A percentile compares a stretch with the other conserved stretches of the same genome.
These are phyloP conservation scores for Vicia faba DNA, from an alignment of 306 rosid species.

Conservation along the genomic window DNA sequence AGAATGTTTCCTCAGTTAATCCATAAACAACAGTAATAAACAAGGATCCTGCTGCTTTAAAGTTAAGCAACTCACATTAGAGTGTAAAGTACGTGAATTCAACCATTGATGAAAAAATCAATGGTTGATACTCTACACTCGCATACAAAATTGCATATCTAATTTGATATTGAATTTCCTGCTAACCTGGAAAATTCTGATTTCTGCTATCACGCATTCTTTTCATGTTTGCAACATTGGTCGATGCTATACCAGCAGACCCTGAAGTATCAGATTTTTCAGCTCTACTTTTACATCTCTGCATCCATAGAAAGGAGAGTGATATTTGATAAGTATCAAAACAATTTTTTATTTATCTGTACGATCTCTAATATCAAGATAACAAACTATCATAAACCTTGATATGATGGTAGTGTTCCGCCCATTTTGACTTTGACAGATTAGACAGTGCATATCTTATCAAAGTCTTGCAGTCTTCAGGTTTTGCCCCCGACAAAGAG, in stretches of 20 bases:
- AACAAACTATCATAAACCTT: constrained; percentile 65
- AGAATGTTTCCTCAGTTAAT: constrained; percentile 25
- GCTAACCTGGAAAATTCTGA: constrained; percentile 76
- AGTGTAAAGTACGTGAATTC: background rate
- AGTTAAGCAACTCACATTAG: background rate
- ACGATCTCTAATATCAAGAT: background rate
- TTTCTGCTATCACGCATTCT: constrained; percentile 60
- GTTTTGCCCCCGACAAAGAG: constrained; percentile 65
- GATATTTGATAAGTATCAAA: constrained; percentile 18
- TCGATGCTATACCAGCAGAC: constrained; percentile 48
- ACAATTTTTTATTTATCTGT: background rate
- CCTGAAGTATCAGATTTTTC: constrained; percentile 52
- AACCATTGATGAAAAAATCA: background rate
- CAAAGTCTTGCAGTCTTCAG: constrained; percentile 86
- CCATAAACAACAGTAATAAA: constrained; percentile 1
- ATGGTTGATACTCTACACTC: background rate
- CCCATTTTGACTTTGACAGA: constrained; percentile 75
- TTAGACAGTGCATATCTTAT: constrained; percentile 69
- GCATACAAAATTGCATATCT: background rate
- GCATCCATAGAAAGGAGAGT: constrained; percentile 45
- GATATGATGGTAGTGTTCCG: constrained; percentile 64
- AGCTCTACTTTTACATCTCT: constrained; percentile 57
- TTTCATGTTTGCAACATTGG: constrained; percentile 54
- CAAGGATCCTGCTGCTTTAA: background rate
- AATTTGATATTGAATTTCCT: constrained; percentile 21